Percentiles rank a stretch among this genome's conserved stretches.
phyloP scores from a whole-genome alignment of 176 grass and related monocot genomes.

The Pontederia paniculata region DNA sequence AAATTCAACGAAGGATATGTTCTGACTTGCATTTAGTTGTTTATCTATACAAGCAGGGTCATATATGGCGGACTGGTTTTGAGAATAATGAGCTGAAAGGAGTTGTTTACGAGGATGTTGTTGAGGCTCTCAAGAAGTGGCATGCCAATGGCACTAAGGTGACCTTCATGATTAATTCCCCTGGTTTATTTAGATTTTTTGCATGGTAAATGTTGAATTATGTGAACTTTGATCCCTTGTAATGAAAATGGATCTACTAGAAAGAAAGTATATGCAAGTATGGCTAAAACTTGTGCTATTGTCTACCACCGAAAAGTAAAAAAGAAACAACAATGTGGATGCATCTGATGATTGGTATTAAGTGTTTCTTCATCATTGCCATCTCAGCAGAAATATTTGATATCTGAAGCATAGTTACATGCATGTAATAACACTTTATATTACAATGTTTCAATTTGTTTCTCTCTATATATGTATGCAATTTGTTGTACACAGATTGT shows the following conservation, averaged over 20 bases:
- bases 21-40: not conserved
- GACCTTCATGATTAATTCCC: slow-evolving; percentile 13
- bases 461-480: no score
- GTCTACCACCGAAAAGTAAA: no score
- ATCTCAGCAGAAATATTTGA: slow-evolving; percentile 5
- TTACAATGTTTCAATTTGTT: no score
- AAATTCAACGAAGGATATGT: not conserved
- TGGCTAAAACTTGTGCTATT: no score
- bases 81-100: slow-evolving; percentile 67
- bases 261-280: no score
- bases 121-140: slow-evolving; percentile 67
- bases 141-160: slow-evolving; percentile 68
- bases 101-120: slow-evolving; percentile 95
- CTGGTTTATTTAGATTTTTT: no score
- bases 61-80: slow-evolving; percentile 96
- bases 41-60: slow-evolving; percentile 51
- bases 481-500: no score
- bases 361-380: slow-evolving; percentile 4
- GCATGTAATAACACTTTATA: no score
- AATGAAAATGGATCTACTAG: no score
- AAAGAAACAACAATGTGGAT: no score
- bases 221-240: no score
- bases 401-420: not conserved
- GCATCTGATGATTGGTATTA: not conserved
- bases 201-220: no score